Evolutionary conservation across 163 green algal genomes (phyloP), one percentile per base, ranked within the genome.

Genomic region (Coccomyxa subellipsoidea): DNA sequence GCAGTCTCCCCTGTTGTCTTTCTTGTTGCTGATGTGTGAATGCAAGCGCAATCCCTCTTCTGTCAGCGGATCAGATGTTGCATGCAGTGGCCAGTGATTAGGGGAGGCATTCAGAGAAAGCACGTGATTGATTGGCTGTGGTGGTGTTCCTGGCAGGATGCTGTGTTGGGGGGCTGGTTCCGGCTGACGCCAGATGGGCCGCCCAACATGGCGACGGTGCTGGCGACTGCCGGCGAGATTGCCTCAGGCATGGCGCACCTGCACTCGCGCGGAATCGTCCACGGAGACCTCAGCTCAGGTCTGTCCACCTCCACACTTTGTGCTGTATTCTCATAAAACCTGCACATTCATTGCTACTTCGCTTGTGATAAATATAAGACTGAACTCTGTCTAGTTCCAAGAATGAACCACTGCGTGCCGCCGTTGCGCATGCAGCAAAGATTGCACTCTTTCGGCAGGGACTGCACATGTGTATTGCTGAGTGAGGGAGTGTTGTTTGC

Each of bases 241-340:
- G 78, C 78, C 8, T 54, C 21, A 2, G 78, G 78, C 54, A 82
- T 82, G 78, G 78, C 54, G n/a, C 40, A 38, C 54, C 54, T 82
- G 54, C 78, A 82, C 78, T 35, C 75, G 9, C 53, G 32, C 0
- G 38, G 59, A 5, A 36, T 76, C 25, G 78, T 76, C 32, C 78
- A 82, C n/a, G 78, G 78, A 34, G 78, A 75, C 83, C 84, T 80
- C 12, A 84, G 70, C 32, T 47, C 80, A 27, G 37, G 36, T 47
- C 40, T 34, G 2, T 27, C 32, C n/a, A 12, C n/a, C 32, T 73
- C 29, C 29, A 34, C n/a, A 73, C 29, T 1, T 73, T 34, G 66
- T 73, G 66, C 66, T 7, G 29, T 9, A 37, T 9, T 23, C 29
- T 35, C 66, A 34, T 34, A 9, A n/a, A 27, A 18, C 29, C 66